A percentile compares a stretch with the other conserved stretches of the same genome.
Conservation (phyloP, 352 stramenopile genomes). For the Phytophthora fragariae region DNA sequence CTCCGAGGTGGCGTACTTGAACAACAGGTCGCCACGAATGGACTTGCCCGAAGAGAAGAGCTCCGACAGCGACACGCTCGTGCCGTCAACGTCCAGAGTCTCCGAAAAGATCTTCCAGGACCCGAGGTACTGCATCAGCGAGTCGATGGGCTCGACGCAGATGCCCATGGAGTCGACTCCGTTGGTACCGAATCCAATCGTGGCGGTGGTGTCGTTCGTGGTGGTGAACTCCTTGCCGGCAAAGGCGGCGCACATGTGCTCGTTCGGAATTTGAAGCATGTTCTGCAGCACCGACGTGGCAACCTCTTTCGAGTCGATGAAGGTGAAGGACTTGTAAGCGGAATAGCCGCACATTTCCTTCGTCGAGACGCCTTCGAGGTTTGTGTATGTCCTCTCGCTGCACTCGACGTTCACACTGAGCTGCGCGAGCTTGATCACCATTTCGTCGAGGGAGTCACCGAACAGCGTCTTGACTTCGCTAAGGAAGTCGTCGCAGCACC, state of each 20-base stretch:
- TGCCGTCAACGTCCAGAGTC: slow-evolving; percentile 13
- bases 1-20: slow-evolving; percentile 32
- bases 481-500: slow-evolving; percentile 56
- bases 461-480: slow-evolving; percentile 45
- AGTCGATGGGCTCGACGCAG: slow-evolving; percentile 52
- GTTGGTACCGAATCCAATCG: slow-evolving; percentile 42
- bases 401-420: slow-evolving; percentile 42
- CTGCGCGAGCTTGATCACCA: slow-evolving; percentile 39
- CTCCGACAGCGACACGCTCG: slow-evolving; percentile 38
- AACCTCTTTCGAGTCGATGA: slow-evolving; percentile 3
- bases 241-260: slow-evolving; percentile 58
- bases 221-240: slow-evolving; percentile 47
- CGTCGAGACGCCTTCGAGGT: slow-evolving; percentile 21
- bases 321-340: slow-evolving; percentile 35
- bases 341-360: slow-evolving; percentile 52
- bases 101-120: slow-evolving; percentile 43
- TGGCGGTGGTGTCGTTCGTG: slow-evolving; percentile 27
- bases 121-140: slow-evolving; percentile 35
- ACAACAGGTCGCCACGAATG: slow-evolving; percentile 30
- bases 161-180: slow-evolving; percentile 44
- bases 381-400: slow-evolving; percentile 46
- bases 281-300: neutral
- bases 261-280: slow-evolving; percentile 52
- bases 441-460: slow-evolving; percentile 39
- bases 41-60: slow-evolving; percentile 54